Evolutionary conservation across 352 stramenopile genomes (phyloP), one percentile per base, ranked within the genome.

Genomic region (Globisporangium echinulatum): DNA sequence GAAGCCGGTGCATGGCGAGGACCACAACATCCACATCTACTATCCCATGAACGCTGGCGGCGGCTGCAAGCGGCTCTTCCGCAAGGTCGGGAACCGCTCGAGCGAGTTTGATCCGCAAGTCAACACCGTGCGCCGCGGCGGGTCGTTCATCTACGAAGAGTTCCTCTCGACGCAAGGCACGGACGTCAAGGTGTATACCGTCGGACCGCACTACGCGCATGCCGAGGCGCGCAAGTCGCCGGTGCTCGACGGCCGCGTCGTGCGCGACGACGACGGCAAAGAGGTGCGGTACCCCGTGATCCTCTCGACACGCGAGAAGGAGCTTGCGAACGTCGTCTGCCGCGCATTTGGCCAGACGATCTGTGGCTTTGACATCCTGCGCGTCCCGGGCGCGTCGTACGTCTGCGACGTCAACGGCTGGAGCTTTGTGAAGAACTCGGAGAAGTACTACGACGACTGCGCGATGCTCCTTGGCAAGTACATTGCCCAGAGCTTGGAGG

Each of bases 21-120:
- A 99, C 78, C 98, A 99, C 76, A 99, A 99, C 71, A 97, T 99
- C 66, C 79, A 98, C 71, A 99, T 99, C 58, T 99, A 99, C 74
- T 99, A 99, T 74, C 97, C 97, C 1, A 97, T 96, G 66, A 97
- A 83, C 54, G 96, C 97, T 17, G 98, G 97, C n/a, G 97, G 98
- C 39, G 97, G 98, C 38, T 98, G 96, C 71, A 99, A 99, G 71
- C 92, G 97, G 49, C 82, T 99, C 0, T 99, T 99, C 80, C 93
- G 97, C 11, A 99, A 99, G 70, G 77, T 96, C 8, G 88, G 87
- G 46, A 94, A 97, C 66, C 74, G 88, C 42, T 96, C 83, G 43
- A 90, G 72, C 46, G 92, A 98, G 65, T 99, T 98, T 68, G 98
- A 99, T 66, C 80, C 94, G 6, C 80, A 98, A 43, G 77, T 97